These are phyloP conservation scores for Lipomyces sp. DNA, from an alignment of 805 yeast species.

Conservation along the genomic window DNA sequence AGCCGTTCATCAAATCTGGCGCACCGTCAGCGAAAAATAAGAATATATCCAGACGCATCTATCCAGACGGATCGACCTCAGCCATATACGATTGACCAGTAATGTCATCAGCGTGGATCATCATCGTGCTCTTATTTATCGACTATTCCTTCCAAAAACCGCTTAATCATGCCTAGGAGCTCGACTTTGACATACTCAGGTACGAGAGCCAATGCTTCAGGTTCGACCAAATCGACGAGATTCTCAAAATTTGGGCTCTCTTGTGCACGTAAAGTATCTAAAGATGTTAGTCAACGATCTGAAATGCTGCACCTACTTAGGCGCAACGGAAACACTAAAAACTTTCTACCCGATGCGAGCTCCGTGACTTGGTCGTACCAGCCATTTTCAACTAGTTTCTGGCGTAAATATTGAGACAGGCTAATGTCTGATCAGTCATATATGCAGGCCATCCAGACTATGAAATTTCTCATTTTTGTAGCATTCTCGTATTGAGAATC, in stretches of 20 bases:
- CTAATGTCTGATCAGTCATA: background rate
- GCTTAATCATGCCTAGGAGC: slow-evolving; percentile 59
- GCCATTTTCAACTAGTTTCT: slow-evolving; percentile 73
- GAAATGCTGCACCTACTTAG: background rate
- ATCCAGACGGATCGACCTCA: background rate
- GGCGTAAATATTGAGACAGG: slow-evolving; percentile 52
- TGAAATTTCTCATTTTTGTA: background rate
- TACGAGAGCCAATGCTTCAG: slow-evolving; percentile 70
- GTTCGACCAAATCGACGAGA: slow-evolving; percentile 59
- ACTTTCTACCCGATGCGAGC: slow-evolving; percentile 57
- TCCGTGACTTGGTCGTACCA: slow-evolving; percentile 80
- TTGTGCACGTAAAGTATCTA: slow-evolving; percentile 50
- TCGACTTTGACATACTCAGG: slow-evolving; percentile 68
- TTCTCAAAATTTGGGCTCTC: slow-evolving; percentile 58
- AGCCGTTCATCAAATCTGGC: no score
- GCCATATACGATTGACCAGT: background rate
- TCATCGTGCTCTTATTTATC: slow-evolving; percentile 11
- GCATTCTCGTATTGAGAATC: background rate
- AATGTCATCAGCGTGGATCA: background rate
- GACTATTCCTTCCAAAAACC: slow-evolving; percentile 39
- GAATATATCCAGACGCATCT: background rate
- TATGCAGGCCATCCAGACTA: no score
- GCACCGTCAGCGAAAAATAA: no score
- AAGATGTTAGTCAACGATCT: slow-evolving; percentile 6
- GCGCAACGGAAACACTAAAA: background rate